Evolutionary conservation across 1,284 basidiomycete genomes (phyloP).

Genomic region (Malassezia vespertilionis): DNA sequence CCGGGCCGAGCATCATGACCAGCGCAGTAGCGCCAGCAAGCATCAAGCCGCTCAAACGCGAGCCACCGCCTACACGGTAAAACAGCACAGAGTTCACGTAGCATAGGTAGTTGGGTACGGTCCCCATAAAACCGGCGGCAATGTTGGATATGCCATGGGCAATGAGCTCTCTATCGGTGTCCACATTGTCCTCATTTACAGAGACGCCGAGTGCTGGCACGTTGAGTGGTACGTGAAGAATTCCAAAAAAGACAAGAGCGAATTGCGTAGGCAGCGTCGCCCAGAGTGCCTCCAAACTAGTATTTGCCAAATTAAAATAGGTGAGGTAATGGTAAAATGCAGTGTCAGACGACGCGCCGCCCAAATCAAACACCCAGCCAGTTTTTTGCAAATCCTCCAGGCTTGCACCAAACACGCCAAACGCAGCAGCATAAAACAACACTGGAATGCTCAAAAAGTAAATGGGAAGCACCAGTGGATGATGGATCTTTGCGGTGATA

Average conservation of each 20-base stretch:
- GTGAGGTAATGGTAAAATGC: conserved; percentile 46
- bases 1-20: conserved; percentile 70
- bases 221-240: conserved; percentile 64
- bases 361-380: conserved; percentile 86
- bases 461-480: conserved; percentile 81
- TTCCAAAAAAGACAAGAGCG: conserved; percentile 69
- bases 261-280: conserved; percentile 50
- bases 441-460: conserved; percentile 74
- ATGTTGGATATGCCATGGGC: conserved; percentile 88
- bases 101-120: conserved; percentile 56
- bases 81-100: conserved; percentile 51
- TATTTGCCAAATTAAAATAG: conserved; percentile 43
- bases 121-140: conserved; percentile 65
- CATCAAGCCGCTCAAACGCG: conserved; percentile 70
- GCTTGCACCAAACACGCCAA: conserved; percentile 58
- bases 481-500: conserved; percentile 68
- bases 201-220: conserved; percentile 89
- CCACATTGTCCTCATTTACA: conserved; percentile 71
- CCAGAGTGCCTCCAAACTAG: conserved; percentile 41
- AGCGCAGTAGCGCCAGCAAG: conserved; percentile 65
- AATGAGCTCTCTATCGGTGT: conserved; percentile 84
- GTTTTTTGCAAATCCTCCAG: conserved; percentile 56
- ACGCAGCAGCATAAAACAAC: conserved; percentile 66
- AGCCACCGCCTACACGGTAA: conserved; percentile 85
- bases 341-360: conserved; percentile 38